Evolutionary conservation across 1,284 basidiomycete genomes (phyloP).

Genomic region (Porogramme epimiltina): DNA sequence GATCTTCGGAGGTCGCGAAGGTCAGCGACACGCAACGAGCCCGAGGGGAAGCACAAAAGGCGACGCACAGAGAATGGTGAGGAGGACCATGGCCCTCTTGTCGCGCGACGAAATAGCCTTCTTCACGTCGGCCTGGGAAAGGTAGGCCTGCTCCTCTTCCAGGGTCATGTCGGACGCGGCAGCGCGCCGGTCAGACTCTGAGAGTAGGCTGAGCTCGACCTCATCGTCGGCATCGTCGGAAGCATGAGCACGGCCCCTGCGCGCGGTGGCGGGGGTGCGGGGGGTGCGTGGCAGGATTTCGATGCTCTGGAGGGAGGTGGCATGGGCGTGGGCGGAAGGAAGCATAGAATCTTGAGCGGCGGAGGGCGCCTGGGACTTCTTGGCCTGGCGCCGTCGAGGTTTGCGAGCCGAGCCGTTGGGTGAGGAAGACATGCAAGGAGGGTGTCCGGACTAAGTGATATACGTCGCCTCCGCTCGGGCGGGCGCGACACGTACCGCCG

Average conservation of each 20-base stretch:
- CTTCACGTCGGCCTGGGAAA: conserved; percentile 38
- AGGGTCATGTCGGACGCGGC: conserved; percentile 43
- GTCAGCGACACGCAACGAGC: neutral
- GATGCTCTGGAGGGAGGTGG: conserved; percentile 64
- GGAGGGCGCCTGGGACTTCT: conserved; percentile 9
- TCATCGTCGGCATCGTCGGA: conserved; percentile 42
- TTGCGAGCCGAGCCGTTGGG: conserved; percentile 5
- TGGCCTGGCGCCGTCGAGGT: conserved; percentile 19
- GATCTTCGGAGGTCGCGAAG: conserved; percentile 50
- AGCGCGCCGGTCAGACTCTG: conserved; percentile 54
- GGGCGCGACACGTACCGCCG: neutral
- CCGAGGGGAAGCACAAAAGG: conserved; percentile 3
- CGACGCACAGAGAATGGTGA: conserved; percentile 87
- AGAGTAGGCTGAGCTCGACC: conserved; percentile 65
- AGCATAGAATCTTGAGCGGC: conserved; percentile 13
- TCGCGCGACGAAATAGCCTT: conserved; percentile 69
- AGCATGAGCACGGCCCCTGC: conserved; percentile 35
- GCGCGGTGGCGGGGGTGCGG: conserved; percentile 40
- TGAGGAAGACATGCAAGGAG: conserved; percentile 15
- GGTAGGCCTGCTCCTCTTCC: conserved; percentile 30
- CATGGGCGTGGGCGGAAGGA: conserved; percentile 16
- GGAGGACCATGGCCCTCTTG: conserved; percentile 82
- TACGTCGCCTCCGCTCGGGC: neutral
- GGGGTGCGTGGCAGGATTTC: conserved; percentile 67
- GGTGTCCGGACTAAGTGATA: neutral